Percentiles rank a stretch among this genome's conserved stretches.
Conservation (phyloP, 495 filamentous ascomycete species). For the Immersiella caudata region DNA sequence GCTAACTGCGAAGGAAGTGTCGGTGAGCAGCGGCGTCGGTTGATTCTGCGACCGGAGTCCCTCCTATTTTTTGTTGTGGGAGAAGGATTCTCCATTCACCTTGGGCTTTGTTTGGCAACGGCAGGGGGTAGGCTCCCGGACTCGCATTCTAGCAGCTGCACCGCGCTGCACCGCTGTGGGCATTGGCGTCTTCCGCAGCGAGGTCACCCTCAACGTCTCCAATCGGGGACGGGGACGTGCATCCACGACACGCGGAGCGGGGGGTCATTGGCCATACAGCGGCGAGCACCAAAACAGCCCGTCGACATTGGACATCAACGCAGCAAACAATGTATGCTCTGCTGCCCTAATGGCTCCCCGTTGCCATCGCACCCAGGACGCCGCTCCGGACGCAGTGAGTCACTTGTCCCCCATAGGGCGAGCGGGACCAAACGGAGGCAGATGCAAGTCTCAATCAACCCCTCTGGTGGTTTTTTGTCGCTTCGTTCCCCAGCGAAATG, state of each 20-base stretch:
- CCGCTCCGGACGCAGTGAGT: conserved; percentile 34
- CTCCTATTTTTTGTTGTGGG: conserved; percentile 24
- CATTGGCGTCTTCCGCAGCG: conserved; percentile 24
- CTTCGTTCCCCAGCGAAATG: conserved; percentile 30
- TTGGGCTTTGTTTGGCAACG: conserved; percentile 25
- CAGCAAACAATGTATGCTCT: conserved; percentile 36
- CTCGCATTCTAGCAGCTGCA: conserved; percentile 18
- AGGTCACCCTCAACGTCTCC: conserved; percentile 24
- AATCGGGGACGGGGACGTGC: conserved; percentile 44
- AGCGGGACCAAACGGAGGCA: conserved; percentile 19
- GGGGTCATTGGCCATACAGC: conserved; percentile 45
- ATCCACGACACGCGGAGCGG: conserved; percentile 36
- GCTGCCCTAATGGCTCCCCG: conserved; percentile 21
- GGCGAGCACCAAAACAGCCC: conserved; percentile 36
- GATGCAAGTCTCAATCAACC: conserved; percentile 20
- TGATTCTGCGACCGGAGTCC: conserved; percentile 22
- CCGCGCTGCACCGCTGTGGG: conserved; percentile 15
- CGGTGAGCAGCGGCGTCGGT: conserved; percentile 37
- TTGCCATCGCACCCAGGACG: conserved; percentile 15
- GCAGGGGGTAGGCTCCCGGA: conserved; percentile 16
- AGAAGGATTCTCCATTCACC: conserved; percentile 16
- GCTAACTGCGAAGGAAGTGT: conserved; percentile 30
- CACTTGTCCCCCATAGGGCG: conserved; percentile 30
- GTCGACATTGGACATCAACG: conserved; percentile 53
- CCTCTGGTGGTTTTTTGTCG: conserved; percentile 20